Percentiles rank a stretch among this genome's conserved stretches.
Conservation (phyloP, 805 yeast genomes). For the Hermanozyma aechmeae region DNA sequence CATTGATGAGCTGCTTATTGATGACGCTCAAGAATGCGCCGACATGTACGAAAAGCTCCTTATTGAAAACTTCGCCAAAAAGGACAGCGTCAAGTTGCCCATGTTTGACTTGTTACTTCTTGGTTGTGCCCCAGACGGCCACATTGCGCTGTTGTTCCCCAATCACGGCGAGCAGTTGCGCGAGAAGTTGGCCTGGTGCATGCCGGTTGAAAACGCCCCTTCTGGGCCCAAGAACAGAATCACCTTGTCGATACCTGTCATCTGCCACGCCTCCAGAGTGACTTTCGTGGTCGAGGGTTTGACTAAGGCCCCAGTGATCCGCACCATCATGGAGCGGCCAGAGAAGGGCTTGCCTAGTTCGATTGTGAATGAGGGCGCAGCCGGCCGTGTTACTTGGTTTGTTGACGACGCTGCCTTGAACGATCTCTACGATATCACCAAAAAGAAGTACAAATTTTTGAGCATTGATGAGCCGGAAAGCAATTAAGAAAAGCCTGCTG, state of each 20-base stretch:
- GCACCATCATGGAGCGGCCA: slow-evolving; percentile 91
- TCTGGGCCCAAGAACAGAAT: slow-evolving; percentile 79
- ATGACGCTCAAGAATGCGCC: slow-evolving; percentile 87
- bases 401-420: slow-evolving; percentile 88
- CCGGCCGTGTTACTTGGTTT: slow-evolving; percentile 94
- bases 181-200: slow-evolving; percentile 91
- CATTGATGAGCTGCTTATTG: slow-evolving; percentile 65
- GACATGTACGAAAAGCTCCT: slow-evolving; percentile 83
- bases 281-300: slow-evolving; percentile 95
- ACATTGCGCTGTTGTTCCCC: slow-evolving; percentile 93
- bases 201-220: slow-evolving; percentile 88
- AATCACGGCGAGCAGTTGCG: slow-evolving; percentile 75
- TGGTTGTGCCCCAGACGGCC: slow-evolving; percentile 99
- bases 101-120: slow-evolving; percentile 83
- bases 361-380: slow-evolving; percentile 92
- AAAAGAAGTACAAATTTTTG: slow-evolving; percentile 59
- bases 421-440: slow-evolving; percentile 62
- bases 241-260: slow-evolving; percentile 87
- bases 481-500: no score
- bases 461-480: no score
- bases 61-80: slow-evolving; percentile 86
- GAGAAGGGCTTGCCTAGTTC: slow-evolving; percentile 93
- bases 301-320: slow-evolving; percentile 86
- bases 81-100: slow-evolving; percentile 92
- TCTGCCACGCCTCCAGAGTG: slow-evolving; percentile 86